Base-by-base conservation (phyloP, 164 flowering plant genomes). In the Echeveria elegans region DNA sequence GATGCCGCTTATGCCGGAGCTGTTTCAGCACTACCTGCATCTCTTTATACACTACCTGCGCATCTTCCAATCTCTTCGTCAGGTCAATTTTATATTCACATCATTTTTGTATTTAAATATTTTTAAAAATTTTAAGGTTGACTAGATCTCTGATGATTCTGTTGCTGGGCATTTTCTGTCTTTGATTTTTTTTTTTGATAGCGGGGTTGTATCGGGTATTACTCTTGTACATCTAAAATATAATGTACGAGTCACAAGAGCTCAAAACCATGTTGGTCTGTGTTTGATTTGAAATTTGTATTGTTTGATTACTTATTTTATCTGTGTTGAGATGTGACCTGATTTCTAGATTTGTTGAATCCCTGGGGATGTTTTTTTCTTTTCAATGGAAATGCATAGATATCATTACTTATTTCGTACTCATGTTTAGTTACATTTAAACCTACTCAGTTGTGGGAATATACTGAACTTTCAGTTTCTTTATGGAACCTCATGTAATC, bases 1-100 rank as follows among this genome's bases (percentile, higher is more conserved):
- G 18, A 28, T 56, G 18, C 61, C 61, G 32, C 32, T 2, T 56
- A 28, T 28, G 61, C 61, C 61, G 61, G 61, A 56, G 61, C 61
- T 56, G 61, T 56, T 56, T 56, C 61, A 56, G 32, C 61, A 26
- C 19, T 6, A 56, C 7, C 61, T 56, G 34, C 14, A 28, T 56
- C 61, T 11, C 7, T 56, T 28, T 28, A 18, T 15, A 11, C 32
- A 11, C 60, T 53, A 24, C 30, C 24, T n/a, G 58, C 26, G 58
- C 58, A 14, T 53, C 58, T 24, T 56, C 32, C n/a, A 56, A 56
- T 56, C 31, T 56, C 32, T 32, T 12, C 1, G 28, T 12, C 1
- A 56, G 61, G 61, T 56, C 2, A 26, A 26, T 26, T 52, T 23
- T 53, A 53, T 53, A 53, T 53, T 21, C 29, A 19, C 8, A 23